Evolutionary conservation across 148 eudicot genomes (phyloP).

Genomic region (Simmondsia chinensis): DNA sequence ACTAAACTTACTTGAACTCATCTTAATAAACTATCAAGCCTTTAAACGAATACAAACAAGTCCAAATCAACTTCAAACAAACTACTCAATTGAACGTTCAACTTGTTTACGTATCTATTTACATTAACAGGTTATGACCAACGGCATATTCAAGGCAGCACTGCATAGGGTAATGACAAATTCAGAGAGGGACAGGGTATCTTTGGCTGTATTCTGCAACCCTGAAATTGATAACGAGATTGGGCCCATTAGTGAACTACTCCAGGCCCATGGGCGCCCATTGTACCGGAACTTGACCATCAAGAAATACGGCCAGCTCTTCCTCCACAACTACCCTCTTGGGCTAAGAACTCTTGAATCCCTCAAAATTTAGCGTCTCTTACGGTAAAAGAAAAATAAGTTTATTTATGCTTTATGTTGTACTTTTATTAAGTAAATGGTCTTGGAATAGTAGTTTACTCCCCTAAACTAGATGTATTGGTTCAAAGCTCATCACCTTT

Average conservation of each 20-base stretch:
- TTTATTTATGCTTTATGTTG: too few species aligned
- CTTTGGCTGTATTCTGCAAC: constrained; percentile 27
- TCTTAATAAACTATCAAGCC: not conserved
- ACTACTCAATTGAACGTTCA: not conserved
- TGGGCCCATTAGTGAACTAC: constrained; percentile 23
- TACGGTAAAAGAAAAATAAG: too few species aligned
- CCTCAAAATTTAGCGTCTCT: not conserved
- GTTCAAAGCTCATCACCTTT: too few species aligned
- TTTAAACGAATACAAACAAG: not conserved
- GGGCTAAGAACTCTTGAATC: not conserved
- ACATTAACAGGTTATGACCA: constrained; percentile 31
- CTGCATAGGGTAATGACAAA: constrained; percentile 37
- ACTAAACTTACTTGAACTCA: too few species aligned
- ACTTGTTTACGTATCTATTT: not conserved
- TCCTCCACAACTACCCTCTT: not conserved
- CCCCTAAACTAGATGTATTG: too few species aligned
- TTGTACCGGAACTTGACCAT: constrained; percentile 12
- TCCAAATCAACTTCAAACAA: not conserved
- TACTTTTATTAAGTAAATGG: too few species aligned
- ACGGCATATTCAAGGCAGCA: constrained; percentile 38
- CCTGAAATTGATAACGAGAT: constrained; percentile 15
- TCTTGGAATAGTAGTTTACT: too few species aligned
- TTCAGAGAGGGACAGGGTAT: constrained; percentile 22
- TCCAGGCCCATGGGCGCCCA: constrained; percentile 11
- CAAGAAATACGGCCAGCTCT: not conserved